Percentiles rank a stretch among this genome's conserved stretches.
These are phyloP conservation scores for Phytophthora meadii DNA, from an alignment of 352 stramenopile genomes.

Conservation along the genomic window DNA sequence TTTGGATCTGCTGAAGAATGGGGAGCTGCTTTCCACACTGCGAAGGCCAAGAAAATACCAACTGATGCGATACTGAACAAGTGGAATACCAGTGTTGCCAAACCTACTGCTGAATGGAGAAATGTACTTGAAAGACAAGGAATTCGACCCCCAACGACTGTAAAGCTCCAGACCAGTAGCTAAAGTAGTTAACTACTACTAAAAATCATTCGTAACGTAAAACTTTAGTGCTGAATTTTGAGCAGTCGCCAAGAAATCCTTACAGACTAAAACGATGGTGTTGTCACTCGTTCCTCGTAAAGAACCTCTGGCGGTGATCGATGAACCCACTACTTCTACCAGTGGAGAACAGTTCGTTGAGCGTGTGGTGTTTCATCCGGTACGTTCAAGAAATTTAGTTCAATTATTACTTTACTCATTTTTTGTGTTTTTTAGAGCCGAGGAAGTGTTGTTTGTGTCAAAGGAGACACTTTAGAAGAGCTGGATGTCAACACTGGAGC, in stretches of 20 bases:
- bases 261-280: conserved; percentile 16
- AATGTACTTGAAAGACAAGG: conserved; percentile 37
- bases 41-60: conserved; percentile 17
- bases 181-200: no score
- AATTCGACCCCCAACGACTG: conserved; percentile 35
- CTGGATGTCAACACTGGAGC: conserved; percentile 63
- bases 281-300: conserved; percentile 31
- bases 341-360: conserved; percentile 32
- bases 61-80: conserved; percentile 30
- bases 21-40: conserved; percentile 33
- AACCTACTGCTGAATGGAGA: conserved; percentile 44
- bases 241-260: conserved; percentile 23
- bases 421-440: conserved; percentile 35
- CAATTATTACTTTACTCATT: not conserved
- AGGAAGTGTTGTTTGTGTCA: conserved; percentile 59
- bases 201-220: not conserved
- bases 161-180: conserved; percentile 28
- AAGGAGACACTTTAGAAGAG: conserved; percentile 65
- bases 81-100: conserved; percentile 39
- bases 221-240: not conserved
- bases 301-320: conserved; percentile 33
- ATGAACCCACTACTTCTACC: conserved; percentile 20
- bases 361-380: conserved; percentile 38
- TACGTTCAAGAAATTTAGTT: conserved; percentile 8
- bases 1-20: conserved; percentile 33